These are phyloP conservation scores for Microsporum canis DNA, from an alignment of 2,329 filamentous ascomycete genomes.

Conservation along the genomic window DNA sequence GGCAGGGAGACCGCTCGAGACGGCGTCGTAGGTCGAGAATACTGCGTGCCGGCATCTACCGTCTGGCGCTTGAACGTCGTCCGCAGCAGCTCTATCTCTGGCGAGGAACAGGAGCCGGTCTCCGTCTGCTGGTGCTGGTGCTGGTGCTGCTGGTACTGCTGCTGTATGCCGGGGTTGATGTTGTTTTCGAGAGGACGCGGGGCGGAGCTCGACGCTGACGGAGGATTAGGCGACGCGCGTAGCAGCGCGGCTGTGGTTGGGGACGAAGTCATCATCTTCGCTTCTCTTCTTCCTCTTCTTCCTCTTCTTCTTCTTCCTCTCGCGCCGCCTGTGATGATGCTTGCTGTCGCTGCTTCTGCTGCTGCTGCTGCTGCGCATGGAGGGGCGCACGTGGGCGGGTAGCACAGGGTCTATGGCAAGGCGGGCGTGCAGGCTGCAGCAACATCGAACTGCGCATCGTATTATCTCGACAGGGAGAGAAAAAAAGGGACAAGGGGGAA, in stretches of 20 bases:
- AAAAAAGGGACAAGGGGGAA: neutral
- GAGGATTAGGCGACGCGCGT: slow-evolving; percentile 17
- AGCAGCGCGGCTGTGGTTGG: slow-evolving; percentile 26
- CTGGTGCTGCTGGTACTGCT: neutral
- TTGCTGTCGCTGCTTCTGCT: neutral
- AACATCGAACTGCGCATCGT: slow-evolving; percentile 3
- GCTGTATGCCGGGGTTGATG: neutral
- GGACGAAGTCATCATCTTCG: neutral
- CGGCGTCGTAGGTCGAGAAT: slow-evolving; percentile 39
- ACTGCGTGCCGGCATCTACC: slow-evolving; percentile 44
- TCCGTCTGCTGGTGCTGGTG: slow-evolving; percentile 11
- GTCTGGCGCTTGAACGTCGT: slow-evolving; percentile 23
- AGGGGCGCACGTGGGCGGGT: slow-evolving; percentile 15
- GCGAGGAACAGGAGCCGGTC: slow-evolving; percentile 12
- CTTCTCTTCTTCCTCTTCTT: neutral
- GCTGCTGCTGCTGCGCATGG: neutral
- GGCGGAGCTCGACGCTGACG: slow-evolving; percentile 12
- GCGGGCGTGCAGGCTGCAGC: slow-evolving; percentile 2
- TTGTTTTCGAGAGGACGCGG: slow-evolving; percentile 20
- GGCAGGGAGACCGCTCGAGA: slow-evolving; percentile 3
- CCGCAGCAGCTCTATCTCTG: slow-evolving; percentile 12
- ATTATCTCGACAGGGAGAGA: neutral
- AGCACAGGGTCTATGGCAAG: slow-evolving; percentile 7
- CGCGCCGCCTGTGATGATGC: neutral
- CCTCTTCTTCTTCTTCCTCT: neutral